Evolutionary conservation across 495 filamentous ascomycete species (phyloP).

Genomic region (Aspergillus saccharolyticus): DNA sequence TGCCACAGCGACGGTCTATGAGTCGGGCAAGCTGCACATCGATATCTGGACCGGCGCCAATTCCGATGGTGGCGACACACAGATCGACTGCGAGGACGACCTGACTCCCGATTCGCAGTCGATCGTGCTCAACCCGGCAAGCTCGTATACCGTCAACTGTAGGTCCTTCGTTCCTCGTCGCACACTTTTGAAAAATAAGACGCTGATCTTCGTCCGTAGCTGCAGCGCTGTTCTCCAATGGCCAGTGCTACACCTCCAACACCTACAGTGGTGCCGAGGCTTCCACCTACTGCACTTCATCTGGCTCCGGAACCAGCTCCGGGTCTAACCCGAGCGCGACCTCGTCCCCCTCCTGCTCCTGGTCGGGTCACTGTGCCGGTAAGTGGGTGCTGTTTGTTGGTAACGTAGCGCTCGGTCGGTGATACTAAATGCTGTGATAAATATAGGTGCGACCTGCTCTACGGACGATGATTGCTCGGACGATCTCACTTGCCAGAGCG

Average conservation of each 20-base stretch:
- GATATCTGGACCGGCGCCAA: slow-evolving; percentile 7
- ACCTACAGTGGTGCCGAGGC: neutral
- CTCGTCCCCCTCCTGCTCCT: slow-evolving; percentile 12
- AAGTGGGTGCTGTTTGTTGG: neutral
- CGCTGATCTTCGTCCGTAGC: neutral
- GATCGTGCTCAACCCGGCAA: neutral
- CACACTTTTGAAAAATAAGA: neutral
- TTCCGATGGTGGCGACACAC: neutral
- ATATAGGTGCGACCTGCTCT: slow-evolving; percentile 20
- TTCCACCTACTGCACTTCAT: neutral
- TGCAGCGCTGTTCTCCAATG: neutral
- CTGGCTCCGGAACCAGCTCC: neutral
- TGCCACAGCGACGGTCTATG: neutral
- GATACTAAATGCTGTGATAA: neutral
- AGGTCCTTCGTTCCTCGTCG: neutral
- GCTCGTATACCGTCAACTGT: neutral
- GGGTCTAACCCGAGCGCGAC: neutral
- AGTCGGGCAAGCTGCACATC: slow-evolving; percentile 3
- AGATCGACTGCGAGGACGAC: slow-evolving; percentile 1
- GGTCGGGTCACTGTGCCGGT: slow-evolving; percentile 23
- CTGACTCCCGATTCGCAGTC: slow-evolving; percentile 4
- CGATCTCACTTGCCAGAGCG: slow-evolving; percentile 15
- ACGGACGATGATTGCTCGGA: slow-evolving; percentile 18
- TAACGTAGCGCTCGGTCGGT: neutral
- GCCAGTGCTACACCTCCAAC: slow-evolving; percentile 2